Percentiles rank a stretch among this genome's conserved stretches.
Conservation (phyloP, 139 green algal genomes). For the Mesotaenium endlicherianum region DNA sequence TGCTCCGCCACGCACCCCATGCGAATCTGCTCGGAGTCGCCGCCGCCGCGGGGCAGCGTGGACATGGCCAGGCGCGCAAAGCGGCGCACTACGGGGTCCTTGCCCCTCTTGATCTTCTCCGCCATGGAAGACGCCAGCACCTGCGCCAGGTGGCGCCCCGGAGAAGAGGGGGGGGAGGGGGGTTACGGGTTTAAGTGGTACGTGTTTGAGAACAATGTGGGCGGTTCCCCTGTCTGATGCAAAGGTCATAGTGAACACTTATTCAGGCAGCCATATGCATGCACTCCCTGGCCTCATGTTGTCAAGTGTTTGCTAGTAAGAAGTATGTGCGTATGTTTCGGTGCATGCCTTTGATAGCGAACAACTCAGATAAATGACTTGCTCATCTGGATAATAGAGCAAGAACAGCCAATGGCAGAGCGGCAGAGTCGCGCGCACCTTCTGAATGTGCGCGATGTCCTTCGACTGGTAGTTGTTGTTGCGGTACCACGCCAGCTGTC, state of each 20-base stretch:
- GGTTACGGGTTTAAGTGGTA: too few species aligned
- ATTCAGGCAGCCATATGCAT: too few species aligned
- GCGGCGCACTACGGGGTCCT: slow-evolving; percentile 60
- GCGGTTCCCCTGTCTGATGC: too few species aligned
- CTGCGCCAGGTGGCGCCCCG: too few species aligned
- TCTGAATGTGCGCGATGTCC: slow-evolving; percentile 87
- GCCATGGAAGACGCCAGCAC: too few species aligned
- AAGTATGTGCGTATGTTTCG: too few species aligned
- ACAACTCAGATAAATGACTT: background rate
- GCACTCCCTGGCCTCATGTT: too few species aligned
- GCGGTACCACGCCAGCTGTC: slow-evolving; percentile 45
- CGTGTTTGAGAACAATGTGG: too few species aligned
- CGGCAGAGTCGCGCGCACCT: slow-evolving; percentile 57
- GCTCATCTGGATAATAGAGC: background rate
- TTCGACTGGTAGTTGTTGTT: slow-evolving; percentile 78
- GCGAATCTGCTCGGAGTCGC: slow-evolving; percentile 84
- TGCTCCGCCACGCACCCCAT: slow-evolving; percentile 89
- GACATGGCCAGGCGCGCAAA: slow-evolving; percentile 70
- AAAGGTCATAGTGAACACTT: too few species aligned
- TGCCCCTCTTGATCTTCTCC: background rate
- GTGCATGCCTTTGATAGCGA: too few species aligned
- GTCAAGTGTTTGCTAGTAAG: too few species aligned
- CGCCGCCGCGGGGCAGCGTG: slow-evolving; percentile 78
- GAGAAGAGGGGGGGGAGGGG: too few species aligned
- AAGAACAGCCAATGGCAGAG: background rate